These are phyloP conservation scores for Metarhizium sp. DNA, from an alignment of 2,329 filamentous ascomycete genomes.

Conservation along the genomic window DNA sequence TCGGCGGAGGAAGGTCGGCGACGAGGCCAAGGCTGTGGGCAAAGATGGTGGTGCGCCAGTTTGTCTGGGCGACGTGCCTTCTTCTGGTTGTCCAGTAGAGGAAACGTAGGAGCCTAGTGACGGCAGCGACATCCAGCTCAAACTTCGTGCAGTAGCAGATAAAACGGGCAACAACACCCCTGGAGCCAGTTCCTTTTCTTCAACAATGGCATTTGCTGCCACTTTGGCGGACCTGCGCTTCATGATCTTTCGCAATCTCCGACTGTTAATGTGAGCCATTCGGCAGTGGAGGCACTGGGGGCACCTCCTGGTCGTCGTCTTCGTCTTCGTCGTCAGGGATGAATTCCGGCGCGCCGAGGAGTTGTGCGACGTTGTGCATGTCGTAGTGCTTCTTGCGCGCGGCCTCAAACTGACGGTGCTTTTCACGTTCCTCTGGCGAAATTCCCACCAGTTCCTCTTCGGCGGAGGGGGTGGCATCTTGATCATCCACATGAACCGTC, in stretches of 20 bases:
- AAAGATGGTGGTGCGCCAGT: background rate
- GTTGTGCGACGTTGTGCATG: constrained; percentile 87
- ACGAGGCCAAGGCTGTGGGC: background rate
- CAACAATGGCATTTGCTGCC: background rate
- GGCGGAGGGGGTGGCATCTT: constrained; percentile 48
- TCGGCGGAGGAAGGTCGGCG: background rate
- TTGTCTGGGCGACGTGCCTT: background rate
- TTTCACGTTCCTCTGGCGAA: constrained; percentile 69
- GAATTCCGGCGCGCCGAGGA: constrained; percentile 69
- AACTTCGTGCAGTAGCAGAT: background rate
- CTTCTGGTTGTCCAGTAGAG: background rate
- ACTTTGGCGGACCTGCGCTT: background rate
- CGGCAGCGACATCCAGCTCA: constrained; percentile 1
- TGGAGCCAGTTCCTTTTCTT: background rate
- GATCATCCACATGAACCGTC: constrained; percentile 70
- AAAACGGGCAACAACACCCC: background rate
- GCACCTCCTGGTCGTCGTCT: constrained; percentile 19
- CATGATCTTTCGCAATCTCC: background rate
- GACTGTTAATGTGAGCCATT: constrained; percentile 22
- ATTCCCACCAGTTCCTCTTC: constrained; percentile 45
- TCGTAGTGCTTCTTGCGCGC: constrained; percentile 96
- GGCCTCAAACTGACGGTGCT: constrained; percentile 86
- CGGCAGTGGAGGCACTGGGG: constrained; percentile 36
- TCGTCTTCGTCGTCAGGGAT: constrained; percentile 50
- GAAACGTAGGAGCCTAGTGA: background rate